phyloP scores from a whole-genome alignment of 768 basidiomycete species.

The Russula earlei region DNA sequence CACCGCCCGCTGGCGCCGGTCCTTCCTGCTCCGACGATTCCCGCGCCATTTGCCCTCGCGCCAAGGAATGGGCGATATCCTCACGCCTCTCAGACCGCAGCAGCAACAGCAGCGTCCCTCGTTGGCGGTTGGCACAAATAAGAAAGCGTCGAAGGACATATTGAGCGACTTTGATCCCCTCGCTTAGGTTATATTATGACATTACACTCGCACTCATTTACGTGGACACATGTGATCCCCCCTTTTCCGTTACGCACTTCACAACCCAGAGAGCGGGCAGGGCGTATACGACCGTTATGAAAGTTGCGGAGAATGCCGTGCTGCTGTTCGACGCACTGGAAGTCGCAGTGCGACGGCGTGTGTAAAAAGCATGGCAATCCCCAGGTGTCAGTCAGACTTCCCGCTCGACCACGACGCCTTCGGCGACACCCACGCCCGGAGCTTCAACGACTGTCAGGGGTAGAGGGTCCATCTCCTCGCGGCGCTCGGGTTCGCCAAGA shows the following conservation, averaged over 20 bases:
- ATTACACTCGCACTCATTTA: background rate
- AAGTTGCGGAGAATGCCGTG: too few relatives aligned
- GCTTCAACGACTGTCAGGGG: slow-evolving; percentile 49
- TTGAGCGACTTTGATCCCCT: slow-evolving; percentile 83
- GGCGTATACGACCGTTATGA: too few relatives aligned
- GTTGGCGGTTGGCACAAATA: slow-evolving; percentile 32
- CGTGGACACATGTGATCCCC: background rate
- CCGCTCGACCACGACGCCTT: slow-evolving; percentile 13
- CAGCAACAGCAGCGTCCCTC: slow-evolving; percentile 35
- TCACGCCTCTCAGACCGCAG: slow-evolving; percentile 56
- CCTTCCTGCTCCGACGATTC: slow-evolving; percentile 17
- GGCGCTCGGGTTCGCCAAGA: slow-evolving; percentile 30
- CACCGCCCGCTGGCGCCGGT: background rate
- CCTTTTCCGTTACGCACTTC: background rate
- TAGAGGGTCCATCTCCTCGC: slow-evolving; percentile 14
- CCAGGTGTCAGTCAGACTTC: slow-evolving; percentile 1
- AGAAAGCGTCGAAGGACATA: slow-evolving; percentile 50
- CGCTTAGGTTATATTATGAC: slow-evolving; percentile 28
- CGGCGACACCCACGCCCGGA: slow-evolving; percentile 32
- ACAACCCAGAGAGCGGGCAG: background rate
- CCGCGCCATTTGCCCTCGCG: slow-evolving; percentile 26
- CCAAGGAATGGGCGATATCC: slow-evolving; percentile 39
- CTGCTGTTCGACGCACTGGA: too few relatives aligned
- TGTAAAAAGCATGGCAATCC: background rate
- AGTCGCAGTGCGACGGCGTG: too few relatives aligned